phyloP scores from a whole-genome alignment of 331 rosid genomes.

The Spiraea crenata region DNA sequence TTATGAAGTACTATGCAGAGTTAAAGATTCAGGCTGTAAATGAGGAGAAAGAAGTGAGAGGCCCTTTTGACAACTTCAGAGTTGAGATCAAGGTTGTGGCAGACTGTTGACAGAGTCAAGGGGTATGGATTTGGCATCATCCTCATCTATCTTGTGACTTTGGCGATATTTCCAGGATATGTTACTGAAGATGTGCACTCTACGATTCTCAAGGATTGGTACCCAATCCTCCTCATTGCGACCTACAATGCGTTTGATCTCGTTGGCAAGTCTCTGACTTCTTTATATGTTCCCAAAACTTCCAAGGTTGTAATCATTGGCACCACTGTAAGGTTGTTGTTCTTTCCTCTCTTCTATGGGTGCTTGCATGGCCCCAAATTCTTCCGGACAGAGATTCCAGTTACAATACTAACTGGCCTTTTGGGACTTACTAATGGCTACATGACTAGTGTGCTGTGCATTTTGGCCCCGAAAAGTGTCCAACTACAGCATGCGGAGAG shows the following conservation, averaged over 20 bases:
- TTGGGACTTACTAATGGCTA: slow-evolving; percentile 91
- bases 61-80: slow-evolving; percentile 48
- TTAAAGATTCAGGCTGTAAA: slow-evolving; percentile 53
- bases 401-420: slow-evolving; percentile 61
- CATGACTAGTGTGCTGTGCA: slow-evolving; percentile 68
- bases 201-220: slow-evolving; percentile 78
- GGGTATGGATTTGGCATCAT: slow-evolving; percentile 71
- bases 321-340: slow-evolving; percentile 59
- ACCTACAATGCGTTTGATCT: slow-evolving; percentile 78
- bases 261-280: slow-evolving; percentile 76
- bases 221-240: slow-evolving; percentile 62
- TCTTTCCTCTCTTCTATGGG: slow-evolving; percentile 79
- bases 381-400: slow-evolving; percentile 83
- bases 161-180: slow-evolving; percentile 87
- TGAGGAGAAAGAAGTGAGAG: slow-evolving; percentile 47
- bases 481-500: slow-evolving; percentile 55
- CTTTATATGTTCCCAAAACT: slow-evolving; percentile 55
- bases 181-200: slow-evolving; percentile 94
- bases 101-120: slow-evolving; percentile 59
- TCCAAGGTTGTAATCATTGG: slow-evolving; percentile 60
- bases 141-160: slow-evolving; percentile 70
- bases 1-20: slow-evolving; percentile 67
- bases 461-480: slow-evolving; percentile 75
- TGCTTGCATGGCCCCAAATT: slow-evolving; percentile 83
- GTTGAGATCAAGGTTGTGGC: slow-evolving; percentile 73